These are phyloP conservation scores for Nannizzia gypsea DNA, from an alignment of 2,329 filamentous ascomycete genomes.

Conservation along the genomic window DNA sequence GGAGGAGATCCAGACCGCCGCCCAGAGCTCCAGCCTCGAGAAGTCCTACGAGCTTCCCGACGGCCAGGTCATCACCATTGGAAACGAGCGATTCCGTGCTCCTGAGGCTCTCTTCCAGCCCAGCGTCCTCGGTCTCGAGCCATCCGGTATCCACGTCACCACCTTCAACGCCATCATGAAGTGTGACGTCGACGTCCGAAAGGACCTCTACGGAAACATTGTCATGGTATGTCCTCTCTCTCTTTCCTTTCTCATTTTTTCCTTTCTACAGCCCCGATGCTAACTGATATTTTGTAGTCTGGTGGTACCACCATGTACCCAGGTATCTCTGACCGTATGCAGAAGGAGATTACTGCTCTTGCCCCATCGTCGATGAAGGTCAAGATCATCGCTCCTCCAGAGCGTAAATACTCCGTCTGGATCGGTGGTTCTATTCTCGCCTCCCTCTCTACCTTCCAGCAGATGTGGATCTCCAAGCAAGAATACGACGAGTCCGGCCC, in stretches of 20 bases:
- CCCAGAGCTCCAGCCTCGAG: constrained; percentile 97
- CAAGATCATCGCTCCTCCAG: constrained; percentile 99
- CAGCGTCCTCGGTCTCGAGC: constrained; percentile 94
- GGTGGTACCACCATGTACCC: constrained; percentile 99
- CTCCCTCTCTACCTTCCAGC: constrained; percentile 99
- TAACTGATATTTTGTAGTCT: constrained; percentile 49
- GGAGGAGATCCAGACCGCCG: constrained; percentile 99
- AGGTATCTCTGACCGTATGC: constrained; percentile 99
- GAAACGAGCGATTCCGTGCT: constrained; percentile 99
- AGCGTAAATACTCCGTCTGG: constrained; percentile 99
- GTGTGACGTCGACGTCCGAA: constrained; percentile 99
- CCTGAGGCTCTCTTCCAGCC: constrained; percentile 99
- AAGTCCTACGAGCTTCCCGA: constrained; percentile 99
- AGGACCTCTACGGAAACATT: constrained; percentile 99
- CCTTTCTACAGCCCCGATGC: background rate
- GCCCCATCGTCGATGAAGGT: constrained; percentile 99
- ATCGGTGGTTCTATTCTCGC: constrained; percentile 99
- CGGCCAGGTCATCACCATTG: constrained; percentile 99
- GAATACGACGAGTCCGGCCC: constrained; percentile 99
- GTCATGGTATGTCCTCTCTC: constrained; percentile 69
- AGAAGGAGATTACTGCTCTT: constrained; percentile 99
- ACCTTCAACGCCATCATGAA: constrained; percentile 99
- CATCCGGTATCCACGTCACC: constrained; percentile 97
- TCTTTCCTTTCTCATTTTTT: background rate
- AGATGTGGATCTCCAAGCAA: constrained; percentile 99